Percentiles rank a stretch among this genome's conserved stretches.
These are phyloP conservation scores for Babesia ovis DNA, from an alignment of 169 alveolate genomes.

Conservation along the genomic window DNA sequence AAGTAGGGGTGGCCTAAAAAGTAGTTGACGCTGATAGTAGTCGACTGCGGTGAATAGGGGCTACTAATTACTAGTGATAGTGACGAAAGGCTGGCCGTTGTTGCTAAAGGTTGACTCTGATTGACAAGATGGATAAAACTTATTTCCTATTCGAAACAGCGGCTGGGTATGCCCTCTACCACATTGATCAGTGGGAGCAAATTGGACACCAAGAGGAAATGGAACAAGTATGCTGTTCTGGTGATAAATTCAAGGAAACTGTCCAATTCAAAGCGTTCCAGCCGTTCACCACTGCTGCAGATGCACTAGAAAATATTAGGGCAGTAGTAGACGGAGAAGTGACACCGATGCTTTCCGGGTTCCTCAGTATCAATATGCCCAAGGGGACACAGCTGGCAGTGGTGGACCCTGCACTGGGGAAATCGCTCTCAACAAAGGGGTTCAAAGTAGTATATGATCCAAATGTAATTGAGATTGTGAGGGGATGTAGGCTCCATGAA, in stretches of 20 bases:
- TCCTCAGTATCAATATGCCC: conserved; percentile 83
- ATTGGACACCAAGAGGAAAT: conserved; percentile 83
- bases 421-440: conserved; percentile 77
- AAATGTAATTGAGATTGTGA: conserved; percentile 79
- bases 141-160: conserved; percentile 90
- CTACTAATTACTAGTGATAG: too few species aligned
- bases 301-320: conserved; percentile 90
- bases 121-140: conserved; percentile 40
- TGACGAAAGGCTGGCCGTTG: too few species aligned
- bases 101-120: too few species aligned
- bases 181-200: conserved; percentile 89
- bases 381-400: conserved; percentile 81
- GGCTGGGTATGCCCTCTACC: conserved; percentile 91
- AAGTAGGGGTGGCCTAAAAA: too few species aligned
- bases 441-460: conserved; percentile 78
- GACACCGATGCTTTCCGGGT: conserved; percentile 81
- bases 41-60: too few species aligned
- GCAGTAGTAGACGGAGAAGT: conserved; percentile 84
- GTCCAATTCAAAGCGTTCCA: conserved; percentile 88
- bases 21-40: too few species aligned
- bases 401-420: conserved; percentile 83
- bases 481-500: conserved; percentile 88
- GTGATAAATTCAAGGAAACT: conserved; percentile 85
- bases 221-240: conserved; percentile 81
- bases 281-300: conserved; percentile 90